Evolutionary conservation across 1,284 basidiomycete genomes (phyloP).

Genomic region (Porogramme epimiltina): DNA sequence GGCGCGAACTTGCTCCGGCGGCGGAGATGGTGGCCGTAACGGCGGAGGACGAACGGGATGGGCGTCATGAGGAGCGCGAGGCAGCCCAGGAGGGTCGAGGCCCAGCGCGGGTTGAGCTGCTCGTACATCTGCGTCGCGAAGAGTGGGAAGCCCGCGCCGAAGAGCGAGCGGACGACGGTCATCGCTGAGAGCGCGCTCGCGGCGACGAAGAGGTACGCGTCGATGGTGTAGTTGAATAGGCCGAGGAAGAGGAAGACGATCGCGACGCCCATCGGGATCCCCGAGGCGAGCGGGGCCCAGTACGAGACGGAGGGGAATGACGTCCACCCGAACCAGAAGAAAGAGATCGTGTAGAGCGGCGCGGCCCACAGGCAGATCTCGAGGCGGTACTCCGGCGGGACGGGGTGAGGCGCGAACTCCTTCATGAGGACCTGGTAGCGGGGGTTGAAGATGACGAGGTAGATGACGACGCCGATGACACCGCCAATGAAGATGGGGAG

Average conservation of each 20-base stretch:
- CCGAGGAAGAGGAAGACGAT: slow-evolving; percentile 35
- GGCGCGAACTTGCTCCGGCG: slow-evolving; percentile 34
- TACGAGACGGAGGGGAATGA: slow-evolving; percentile 34
- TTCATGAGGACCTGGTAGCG: slow-evolving; percentile 31
- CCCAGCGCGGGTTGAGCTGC: slow-evolving; percentile 37
- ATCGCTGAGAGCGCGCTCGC: slow-evolving; percentile 40
- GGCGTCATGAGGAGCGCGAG: slow-evolving; percentile 36
- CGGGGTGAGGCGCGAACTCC: slow-evolving; percentile 38
- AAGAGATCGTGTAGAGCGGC: slow-evolving; percentile 42
- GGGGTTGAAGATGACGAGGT: slow-evolving; percentile 35
- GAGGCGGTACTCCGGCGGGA: slow-evolving; percentile 50
- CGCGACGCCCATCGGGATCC: slow-evolving; percentile 31
- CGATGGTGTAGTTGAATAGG: slow-evolving; percentile 42
- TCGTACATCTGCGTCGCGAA: slow-evolving; percentile 41
- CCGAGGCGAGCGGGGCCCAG: slow-evolving; percentile 35
- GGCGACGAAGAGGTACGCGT: slow-evolving; percentile 41
- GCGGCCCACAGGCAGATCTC: slow-evolving; percentile 42
- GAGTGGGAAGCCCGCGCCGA: slow-evolving; percentile 41
- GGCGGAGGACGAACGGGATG: slow-evolving; percentile 36
- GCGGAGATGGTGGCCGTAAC: slow-evolving; percentile 29
- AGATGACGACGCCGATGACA: slow-evolving; percentile 23
- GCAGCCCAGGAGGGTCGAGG: slow-evolving; percentile 35
- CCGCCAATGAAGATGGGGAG: slow-evolving; percentile 47
- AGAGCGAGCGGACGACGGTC: slow-evolving; percentile 38
- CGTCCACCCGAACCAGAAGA: slow-evolving; percentile 52